Evolutionary conservation across 805 yeast species (phyloP), one percentile per base, ranked within the genome.

Genomic region (Myxozyma lipomycoides): DNA sequence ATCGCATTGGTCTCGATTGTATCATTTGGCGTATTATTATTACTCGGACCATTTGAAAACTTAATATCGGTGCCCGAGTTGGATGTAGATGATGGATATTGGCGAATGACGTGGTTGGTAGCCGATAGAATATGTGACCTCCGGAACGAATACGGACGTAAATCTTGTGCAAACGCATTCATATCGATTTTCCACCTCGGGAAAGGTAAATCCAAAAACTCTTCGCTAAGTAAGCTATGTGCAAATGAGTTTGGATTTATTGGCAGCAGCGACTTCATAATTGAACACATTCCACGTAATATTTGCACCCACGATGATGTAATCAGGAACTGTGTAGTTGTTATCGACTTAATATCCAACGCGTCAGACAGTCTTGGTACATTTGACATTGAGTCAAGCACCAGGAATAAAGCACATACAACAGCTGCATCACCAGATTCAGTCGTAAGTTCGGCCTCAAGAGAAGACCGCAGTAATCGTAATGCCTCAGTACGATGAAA

Each of bases 221-320:
- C 97, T 10, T 87, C 90, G n/a, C 91, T 83, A 38, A 86, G 83
- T 57, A 84, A 75, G 56, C 81, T 76, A 62, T 79, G 78, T 64
- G 83, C 83, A 48, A 84, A 68, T 2, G 88, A 83, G 12, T 76
- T 73, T 41, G 80, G 82, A 41, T 83, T 82, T 44, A 89, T 71
- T 3, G 96, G 96, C 89, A 96, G 88, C n/a, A 90, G 96, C 0
- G 96, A 95, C 1, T 96, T 86, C 45, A 91, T 73, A 47, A 91
- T 91, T 0, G 97, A 90, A 4, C 96, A 96, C 0, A 97, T 96
- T 28, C 97, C 98, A 61, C 93, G 86, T 10, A 91, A 96, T 63
- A 91, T 97, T 73, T 87, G 93, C 49, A 91, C 82, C 98, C 98
- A 91, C 0, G 97, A 95, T 2, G 93, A 82, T 1, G 97, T 90